Evolutionary conservation across 139 green algal genomes (phyloP), one percentile per base, ranked within the genome.

Genomic region (Pleodorina starrii): DNA sequence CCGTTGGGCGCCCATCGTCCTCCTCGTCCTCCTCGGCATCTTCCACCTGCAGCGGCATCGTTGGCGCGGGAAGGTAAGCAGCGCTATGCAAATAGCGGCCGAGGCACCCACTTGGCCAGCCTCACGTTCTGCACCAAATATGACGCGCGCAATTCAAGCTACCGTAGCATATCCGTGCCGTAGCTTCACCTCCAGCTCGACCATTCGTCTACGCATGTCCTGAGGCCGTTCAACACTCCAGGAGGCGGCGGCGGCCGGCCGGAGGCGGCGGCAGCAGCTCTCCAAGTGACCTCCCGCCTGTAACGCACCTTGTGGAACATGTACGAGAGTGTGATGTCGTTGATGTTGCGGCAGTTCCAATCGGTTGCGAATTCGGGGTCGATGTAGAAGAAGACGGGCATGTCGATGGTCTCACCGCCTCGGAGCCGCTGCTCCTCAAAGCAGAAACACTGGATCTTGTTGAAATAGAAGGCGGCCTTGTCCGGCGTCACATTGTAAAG

Each of bases 311-410:
- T 88, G 66, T 88, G 66, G 68, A 88, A 88, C 19, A 96, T 98
- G 94, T 99, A 99, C 17, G 95, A 98, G 9, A 99, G 92, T 0
- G 97, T 99, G 68, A 99, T 93, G 86, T 96, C 92, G 79, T 97
- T 89, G 7, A 99, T 90, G 86, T 95, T 96, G 54, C 92, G 87
- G 93, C 96, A 99, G 92, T 89, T 96, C 95, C 25, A 93, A 91
- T 99, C 98, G 0, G 91, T 96, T 0, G 96, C 97, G 91, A 99
- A 96, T 86, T 99, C 98, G 12, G 96, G 96, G 87, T 99, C 98
- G 6, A 99, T 88, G 94, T 99, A 99, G 91, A 99, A 99, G 89
- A 99, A 99, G 7, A 99, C 97, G 21, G 98, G 98, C 98, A 99
- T 99, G 95, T 99, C 98, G 19, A 99, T 93, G 68, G 93, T 92